Conservation (phyloP, 192 early-diverging fungal species). For the Coemansia sp. region DNA sequence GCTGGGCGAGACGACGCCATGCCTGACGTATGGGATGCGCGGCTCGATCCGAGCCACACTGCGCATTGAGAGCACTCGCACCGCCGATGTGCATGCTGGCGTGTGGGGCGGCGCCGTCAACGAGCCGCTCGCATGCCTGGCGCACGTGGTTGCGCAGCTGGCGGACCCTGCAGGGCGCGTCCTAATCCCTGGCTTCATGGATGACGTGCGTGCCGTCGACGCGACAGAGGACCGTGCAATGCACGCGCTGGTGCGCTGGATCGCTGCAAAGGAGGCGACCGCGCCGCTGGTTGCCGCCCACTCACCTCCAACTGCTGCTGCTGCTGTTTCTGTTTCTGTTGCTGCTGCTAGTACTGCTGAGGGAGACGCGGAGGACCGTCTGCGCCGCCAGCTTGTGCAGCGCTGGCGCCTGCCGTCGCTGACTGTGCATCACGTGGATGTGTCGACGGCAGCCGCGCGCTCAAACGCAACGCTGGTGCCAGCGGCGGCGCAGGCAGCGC, state of each 20-base stretch:
- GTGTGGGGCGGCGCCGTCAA: conserved; percentile 73
- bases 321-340: not conserved
- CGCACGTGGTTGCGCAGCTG: conserved; percentile 61
- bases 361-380: conserved; percentile 18
- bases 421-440: conserved; percentile 73
- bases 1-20: conserved; percentile 74
- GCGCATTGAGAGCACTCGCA: conserved; percentile 43
- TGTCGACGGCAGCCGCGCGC: conserved; percentile 61
- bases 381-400: conserved; percentile 64
- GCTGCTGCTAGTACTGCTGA: conserved; percentile 4
- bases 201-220: conserved; percentile 60
- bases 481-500: conserved; percentile 61
- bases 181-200: conserved; percentile 68
- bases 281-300: conserved; percentile 37
- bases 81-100: conserved; percentile 72
- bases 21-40: conserved; percentile 76
- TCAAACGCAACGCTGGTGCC: conserved; percentile 70
- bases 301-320: not conserved
- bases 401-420: conserved; percentile 73
- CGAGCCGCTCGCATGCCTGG: conserved; percentile 68
- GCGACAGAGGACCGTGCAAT: conserved; percentile 60
- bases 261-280: conserved; percentile 30
- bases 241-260: conserved; percentile 32
- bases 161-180: conserved; percentile 59
- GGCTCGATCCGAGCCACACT: conserved; percentile 70